A percentile compares a stretch with the other conserved stretches of the same genome.
phyloP scores from a whole-genome alignment of 805 yeast genomes.

The Hanseniaspora pseudoguilliermondii region DNA sequence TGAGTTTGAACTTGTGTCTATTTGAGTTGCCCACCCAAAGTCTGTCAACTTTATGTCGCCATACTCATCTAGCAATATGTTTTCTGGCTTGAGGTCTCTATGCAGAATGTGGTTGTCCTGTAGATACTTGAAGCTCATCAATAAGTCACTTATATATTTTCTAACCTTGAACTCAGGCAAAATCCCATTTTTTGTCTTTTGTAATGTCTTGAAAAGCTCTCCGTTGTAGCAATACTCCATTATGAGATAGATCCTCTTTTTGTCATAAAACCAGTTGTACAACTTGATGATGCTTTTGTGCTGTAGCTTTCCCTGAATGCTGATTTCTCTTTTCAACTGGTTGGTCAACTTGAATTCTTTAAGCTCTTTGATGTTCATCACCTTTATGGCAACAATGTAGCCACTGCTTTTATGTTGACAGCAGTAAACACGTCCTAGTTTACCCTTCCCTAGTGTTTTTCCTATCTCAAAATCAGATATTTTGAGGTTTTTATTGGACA shows the following conservation, averaged over 20 bases:
- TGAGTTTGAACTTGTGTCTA: slow-evolving; percentile 22
- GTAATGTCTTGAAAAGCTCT: slow-evolving; percentile 65
- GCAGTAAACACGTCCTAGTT: slow-evolving; percentile 85
- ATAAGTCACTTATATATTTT: slow-evolving; percentile 68
- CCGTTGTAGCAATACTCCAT: slow-evolving; percentile 79
- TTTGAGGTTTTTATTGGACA: neutral
- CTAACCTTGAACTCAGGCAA: slow-evolving; percentile 67
- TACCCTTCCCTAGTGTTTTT: slow-evolving; percentile 78
- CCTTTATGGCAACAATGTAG: slow-evolving; percentile 78
- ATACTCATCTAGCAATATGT: slow-evolving; percentile 63
- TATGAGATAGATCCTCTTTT: slow-evolving; percentile 64
- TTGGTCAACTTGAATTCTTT: slow-evolving; percentile 62
- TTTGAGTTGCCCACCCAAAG: slow-evolving; percentile 82
- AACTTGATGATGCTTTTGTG: slow-evolving; percentile 74
- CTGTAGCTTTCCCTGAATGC: slow-evolving; percentile 66
- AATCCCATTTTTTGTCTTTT: slow-evolving; percentile 40
- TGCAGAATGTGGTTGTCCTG: slow-evolving; percentile 76
- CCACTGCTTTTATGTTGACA: slow-evolving; percentile 66
- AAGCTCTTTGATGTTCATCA: slow-evolving; percentile 74
- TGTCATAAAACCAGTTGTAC: slow-evolving; percentile 77
- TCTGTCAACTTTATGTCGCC: slow-evolving; percentile 76
- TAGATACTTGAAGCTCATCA: slow-evolving; percentile 63
- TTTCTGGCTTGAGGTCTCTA: slow-evolving; percentile 90
- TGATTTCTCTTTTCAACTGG: slow-evolving; percentile 82
- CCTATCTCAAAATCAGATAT: slow-evolving; percentile 69